A percentile compares a stretch with the other conserved stretches of the same genome.
Evolutionary conservation across 352 stramenopile genomes (phyloP).

Genomic region (Pythium rhizo-oryzae): DNA sequence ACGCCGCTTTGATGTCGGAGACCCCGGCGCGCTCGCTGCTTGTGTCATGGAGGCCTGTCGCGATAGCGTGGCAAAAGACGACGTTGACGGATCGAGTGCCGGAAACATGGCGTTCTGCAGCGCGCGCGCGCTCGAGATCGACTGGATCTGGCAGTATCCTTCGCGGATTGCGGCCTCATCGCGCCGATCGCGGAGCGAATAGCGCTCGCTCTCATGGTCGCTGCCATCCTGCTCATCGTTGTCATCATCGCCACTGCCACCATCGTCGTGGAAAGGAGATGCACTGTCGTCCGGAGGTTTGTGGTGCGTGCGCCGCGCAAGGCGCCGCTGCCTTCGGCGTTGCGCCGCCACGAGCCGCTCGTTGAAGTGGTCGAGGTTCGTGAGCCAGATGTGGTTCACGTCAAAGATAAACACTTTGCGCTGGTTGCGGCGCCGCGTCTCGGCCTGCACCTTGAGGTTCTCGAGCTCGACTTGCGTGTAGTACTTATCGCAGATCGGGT

Average conservation of each 20-base stretch:
- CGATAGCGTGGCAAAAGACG: conserved; percentile 5
- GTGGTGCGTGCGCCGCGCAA: background rate
- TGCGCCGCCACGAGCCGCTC: conserved; percentile 33
- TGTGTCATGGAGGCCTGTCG: conserved; percentile 10
- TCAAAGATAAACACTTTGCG: conserved; percentile 86
- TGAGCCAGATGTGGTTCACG: conserved; percentile 92
- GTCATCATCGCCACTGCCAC: background rate
- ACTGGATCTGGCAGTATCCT: conserved; percentile 81
- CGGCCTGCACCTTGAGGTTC: conserved; percentile 63
- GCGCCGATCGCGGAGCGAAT: conserved; percentile 45
- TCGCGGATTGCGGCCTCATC: conserved; percentile 63
- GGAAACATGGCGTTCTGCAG: conserved; percentile 55
- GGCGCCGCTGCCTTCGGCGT: conserved; percentile 17
- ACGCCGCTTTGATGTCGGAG: conserved; percentile 8
- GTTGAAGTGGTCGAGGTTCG: conserved; percentile 90
- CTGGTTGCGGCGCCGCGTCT: conserved; percentile 71
- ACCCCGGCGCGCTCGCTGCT: conserved; percentile 6
- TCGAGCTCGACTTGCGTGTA: conserved; percentile 67
- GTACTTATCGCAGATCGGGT: conserved; percentile 68
- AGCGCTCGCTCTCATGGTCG: conserved; percentile 4
- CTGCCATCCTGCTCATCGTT: background rate
- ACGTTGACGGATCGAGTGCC: conserved; percentile 18
- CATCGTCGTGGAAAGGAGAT: background rate
- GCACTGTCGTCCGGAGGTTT: background rate
- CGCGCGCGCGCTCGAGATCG: conserved; percentile 58